These are phyloP conservation scores for Pyrenula massariospora DNA, from an alignment of 495 filamentous ascomycete species.

Conservation along the genomic window DNA sequence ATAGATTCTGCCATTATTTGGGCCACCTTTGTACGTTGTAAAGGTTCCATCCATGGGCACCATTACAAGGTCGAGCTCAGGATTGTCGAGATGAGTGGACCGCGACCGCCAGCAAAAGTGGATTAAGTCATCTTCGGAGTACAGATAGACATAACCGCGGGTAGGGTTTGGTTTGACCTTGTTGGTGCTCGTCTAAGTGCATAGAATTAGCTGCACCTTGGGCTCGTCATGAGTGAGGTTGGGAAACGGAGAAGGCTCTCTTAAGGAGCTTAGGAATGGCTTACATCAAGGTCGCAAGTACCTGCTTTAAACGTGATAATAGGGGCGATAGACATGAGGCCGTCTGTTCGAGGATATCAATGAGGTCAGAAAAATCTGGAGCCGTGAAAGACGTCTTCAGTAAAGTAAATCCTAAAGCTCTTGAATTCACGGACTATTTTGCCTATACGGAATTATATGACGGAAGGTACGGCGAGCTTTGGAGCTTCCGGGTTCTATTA, in stretches of 20 bases:
- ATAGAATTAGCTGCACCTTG: too few species aligned
- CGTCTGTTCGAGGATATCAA: slow-evolving; percentile 1
- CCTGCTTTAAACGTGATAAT: slow-evolving; percentile 97
- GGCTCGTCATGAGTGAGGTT: slow-evolving; percentile 3
- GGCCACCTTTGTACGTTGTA: slow-evolving; percentile 57
- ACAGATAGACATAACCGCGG: slow-evolving; percentile 88
- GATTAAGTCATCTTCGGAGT: slow-evolving; percentile 83
- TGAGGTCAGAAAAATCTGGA: slow-evolving; percentile 9
- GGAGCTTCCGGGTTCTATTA: too few species aligned
- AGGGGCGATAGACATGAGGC: slow-evolving; percentile 62
- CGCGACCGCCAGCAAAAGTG: slow-evolving; percentile 93
- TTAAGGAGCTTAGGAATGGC: slow-evolving; percentile 11
- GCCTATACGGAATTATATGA: too few species aligned
- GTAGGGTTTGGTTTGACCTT: slow-evolving; percentile 56
- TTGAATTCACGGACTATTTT: too few species aligned
- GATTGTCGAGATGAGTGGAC: slow-evolving; percentile 47
- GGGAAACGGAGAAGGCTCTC: not conserved
- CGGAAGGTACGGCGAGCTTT: too few species aligned
- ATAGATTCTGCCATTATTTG: slow-evolving; percentile 83
- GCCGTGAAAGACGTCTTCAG: too few species aligned
- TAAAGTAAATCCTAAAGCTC: too few species aligned
- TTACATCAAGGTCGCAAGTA: slow-evolving; percentile 74
- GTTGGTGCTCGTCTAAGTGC: slow-evolving; percentile 49
- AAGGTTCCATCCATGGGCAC: slow-evolving; percentile 83
- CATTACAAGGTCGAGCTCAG: slow-evolving; percentile 78